Percentiles rank a stretch among this genome's conserved stretches.
Evolutionary conservation across 2,329 filamentous ascomycete genomes (phyloP).

Genomic region (Polytolypa hystricis): DNA sequence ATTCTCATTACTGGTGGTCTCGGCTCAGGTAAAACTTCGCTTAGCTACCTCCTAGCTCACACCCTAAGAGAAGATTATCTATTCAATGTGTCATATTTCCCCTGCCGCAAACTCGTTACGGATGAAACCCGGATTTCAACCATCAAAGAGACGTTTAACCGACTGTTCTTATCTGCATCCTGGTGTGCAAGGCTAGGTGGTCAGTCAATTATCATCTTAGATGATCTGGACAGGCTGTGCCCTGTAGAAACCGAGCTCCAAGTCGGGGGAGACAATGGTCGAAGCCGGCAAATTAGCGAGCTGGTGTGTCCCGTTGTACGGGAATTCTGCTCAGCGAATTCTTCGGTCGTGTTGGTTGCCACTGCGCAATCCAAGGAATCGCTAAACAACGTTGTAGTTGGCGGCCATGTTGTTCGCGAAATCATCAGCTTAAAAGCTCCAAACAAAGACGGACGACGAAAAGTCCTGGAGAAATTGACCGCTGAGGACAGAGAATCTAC

Average conservation of each 20-base stretch:
- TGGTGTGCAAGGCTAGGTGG: conserved; percentile 87
- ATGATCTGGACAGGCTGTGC: conserved; percentile 87
- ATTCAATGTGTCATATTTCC: conserved; percentile 75
- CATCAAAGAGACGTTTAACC: conserved; percentile 77
- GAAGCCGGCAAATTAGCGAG: conserved; percentile 87
- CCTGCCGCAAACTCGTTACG: conserved; percentile 75
- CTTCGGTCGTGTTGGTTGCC: conserved; percentile 73
- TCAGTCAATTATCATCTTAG: conserved; percentile 71
- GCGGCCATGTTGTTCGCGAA: conserved; percentile 84
- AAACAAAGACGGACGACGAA: conserved; percentile 77
- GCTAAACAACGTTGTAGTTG: conserved; percentile 78
- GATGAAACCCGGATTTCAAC: conserved; percentile 83
- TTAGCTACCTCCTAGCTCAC: conserved; percentile 66
- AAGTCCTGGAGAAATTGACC: conserved; percentile 71
- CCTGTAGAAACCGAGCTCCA: conserved; percentile 90
- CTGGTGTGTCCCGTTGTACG: conserved; percentile 70
- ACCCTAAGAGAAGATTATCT: conserved; percentile 60
- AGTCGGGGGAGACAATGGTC: conserved; percentile 83
- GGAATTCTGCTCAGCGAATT: conserved; percentile 71
- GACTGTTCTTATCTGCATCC: conserved; percentile 76
- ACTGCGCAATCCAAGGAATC: conserved; percentile 91
- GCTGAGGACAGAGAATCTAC: conserved; percentile 31
- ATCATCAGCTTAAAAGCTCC: conserved; percentile 84
- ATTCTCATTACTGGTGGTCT: conserved; percentile 80
- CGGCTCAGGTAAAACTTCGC: conserved; percentile 78